Percentiles rank a stretch among this genome's conserved stretches.
phyloP scores from a whole-genome alignment of 2,329 filamentous ascomycete species.

The Paecilomyces formosus region DNA sequence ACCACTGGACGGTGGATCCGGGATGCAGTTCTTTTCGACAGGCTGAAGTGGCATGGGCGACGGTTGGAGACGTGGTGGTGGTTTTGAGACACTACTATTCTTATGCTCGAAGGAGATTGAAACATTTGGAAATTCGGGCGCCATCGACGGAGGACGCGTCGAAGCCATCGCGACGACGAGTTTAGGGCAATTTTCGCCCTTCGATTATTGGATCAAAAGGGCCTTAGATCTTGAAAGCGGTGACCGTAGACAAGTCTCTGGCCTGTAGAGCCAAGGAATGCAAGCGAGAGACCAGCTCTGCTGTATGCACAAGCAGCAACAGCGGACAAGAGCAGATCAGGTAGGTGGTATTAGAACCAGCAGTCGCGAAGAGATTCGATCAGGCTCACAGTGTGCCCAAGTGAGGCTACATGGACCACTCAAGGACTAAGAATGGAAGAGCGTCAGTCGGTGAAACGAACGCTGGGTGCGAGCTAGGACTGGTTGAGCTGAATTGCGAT shows the following conservation, averaged over 20 bases:
- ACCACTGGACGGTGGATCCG: conserved; percentile 52
- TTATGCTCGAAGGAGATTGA: conserved; percentile 33
- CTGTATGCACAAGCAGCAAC: not conserved
- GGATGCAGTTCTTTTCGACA: conserved; percentile 50
- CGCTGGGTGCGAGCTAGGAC: not conserved
- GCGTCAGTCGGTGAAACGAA: not conserved
- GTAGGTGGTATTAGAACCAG: not conserved
- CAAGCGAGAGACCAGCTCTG: not conserved
- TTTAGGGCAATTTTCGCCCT: conserved; percentile 4
- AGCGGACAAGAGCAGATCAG: not conserved
- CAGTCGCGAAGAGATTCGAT: not conserved
- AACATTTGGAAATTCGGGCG: conserved; percentile 55
- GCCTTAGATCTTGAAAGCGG: not conserved
- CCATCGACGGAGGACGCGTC: conserved; percentile 37
- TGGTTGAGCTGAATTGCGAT: not conserved
- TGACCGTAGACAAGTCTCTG: not conserved
- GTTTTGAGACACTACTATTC: conserved; percentile 17
- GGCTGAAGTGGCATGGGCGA: conserved; percentile 45
- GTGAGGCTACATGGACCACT: not conserved
- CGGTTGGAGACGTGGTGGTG: conserved; percentile 41
- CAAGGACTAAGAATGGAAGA: not conserved
- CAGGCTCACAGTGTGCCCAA: not conserved
- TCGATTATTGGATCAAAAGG: not conserved
- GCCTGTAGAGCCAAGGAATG: not conserved
- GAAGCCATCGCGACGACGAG: conserved; percentile 25